Base-by-base conservation (phyloP, 2,329 filamentous ascomycete species). In the Pestalotiopsis sp. region DNA sequence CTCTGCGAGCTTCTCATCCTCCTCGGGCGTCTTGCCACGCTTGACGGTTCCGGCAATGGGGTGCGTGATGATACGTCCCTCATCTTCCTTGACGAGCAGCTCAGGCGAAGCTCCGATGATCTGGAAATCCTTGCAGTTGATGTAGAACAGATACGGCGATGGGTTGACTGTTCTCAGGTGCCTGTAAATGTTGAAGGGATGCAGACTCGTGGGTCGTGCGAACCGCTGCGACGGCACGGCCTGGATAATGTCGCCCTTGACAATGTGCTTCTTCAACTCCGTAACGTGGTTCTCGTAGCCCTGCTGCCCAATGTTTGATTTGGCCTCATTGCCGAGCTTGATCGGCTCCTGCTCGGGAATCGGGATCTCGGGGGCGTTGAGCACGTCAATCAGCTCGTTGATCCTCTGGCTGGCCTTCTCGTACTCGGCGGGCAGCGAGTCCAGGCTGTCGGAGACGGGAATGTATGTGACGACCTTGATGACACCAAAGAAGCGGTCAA, bases 151-250 rank as follows among this genome's bases (percentile, higher is more conserved):
- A 81, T 99, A 99, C 0, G 96, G 96, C 9, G 94, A 97, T 0
- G 96, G 96, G 79, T 99, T 99, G 76, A 98, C 93, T n/a, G 94
- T 97, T 71, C 96, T 93, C 49, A 99, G 87, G 79, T 97, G 94
- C 67, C 95, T 91, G 86, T 98, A 99, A 76, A 99, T 93, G 84
- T 98, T 99, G 87, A 98, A 99, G 0, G 96, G 95, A 80, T 99
- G 96, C 58, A 99, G 85, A 67, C 89, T 90, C 2, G 96, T 99
- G 14, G 95, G 95, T 36, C 95, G 89, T 7, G 95, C 91, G 77
- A 98, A 93, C 65, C 96, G 90, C 82, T 99, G 96, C 57, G 94
- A 98, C 1, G 96, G 96, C 17, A 99, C 96, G 0, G 94, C 94
- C 80, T 99, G 96, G 82, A 99, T 98, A 78, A 99, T 98, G 84